These are phyloP conservation scores for Trametes meyenii DNA, from an alignment of 768 basidiomycete genomes.

Conservation along the genomic window DNA sequence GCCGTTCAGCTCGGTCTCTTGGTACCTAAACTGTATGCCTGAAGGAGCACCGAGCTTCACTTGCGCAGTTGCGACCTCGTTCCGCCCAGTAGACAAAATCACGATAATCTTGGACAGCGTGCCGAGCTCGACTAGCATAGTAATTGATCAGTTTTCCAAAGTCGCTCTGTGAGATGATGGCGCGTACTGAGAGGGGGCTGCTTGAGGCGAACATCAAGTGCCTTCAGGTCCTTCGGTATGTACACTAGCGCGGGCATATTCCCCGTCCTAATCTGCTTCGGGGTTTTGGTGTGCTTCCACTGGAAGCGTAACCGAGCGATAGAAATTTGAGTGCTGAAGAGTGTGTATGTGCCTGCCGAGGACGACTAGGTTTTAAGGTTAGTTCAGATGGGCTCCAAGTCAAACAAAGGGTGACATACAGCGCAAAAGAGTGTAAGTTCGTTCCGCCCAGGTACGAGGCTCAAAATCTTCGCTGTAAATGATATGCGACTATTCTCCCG, in stretches of 20 bases:
- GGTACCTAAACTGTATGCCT: slow-evolving; percentile 49
- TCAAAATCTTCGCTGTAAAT: slow-evolving; percentile 48
- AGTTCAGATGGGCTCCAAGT: neutral
- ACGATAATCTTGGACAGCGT: slow-evolving; percentile 56
- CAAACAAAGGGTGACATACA: slow-evolving; percentile 47
- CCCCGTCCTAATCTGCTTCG: slow-evolving; percentile 26
- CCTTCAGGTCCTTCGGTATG: slow-evolving; percentile 63
- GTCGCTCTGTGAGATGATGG: slow-evolving; percentile 7
- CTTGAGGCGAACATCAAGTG: slow-evolving; percentile 63
- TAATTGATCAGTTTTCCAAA: neutral
- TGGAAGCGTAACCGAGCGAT: slow-evolving; percentile 68
- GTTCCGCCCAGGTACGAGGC: slow-evolving; percentile 62
- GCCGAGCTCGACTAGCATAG: slow-evolving; percentile 65
- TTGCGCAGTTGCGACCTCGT: slow-evolving; percentile 56
- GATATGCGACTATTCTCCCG: slow-evolving; percentile 62
- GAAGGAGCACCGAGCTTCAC: slow-evolving; percentile 59
- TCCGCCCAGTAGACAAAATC: slow-evolving; percentile 67
- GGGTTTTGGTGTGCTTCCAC: slow-evolving; percentile 47
- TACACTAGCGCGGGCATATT: slow-evolving; percentile 50
- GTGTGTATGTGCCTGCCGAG: slow-evolving; percentile 64
- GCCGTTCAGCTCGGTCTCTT: slow-evolving; percentile 44
- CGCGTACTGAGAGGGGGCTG: slow-evolving; percentile 48
- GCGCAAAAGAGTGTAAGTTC: slow-evolving; percentile 65
- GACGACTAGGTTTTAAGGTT: slow-evolving; percentile 48
- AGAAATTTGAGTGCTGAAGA: slow-evolving; percentile 69